phyloP scores from a whole-genome alignment of 2,329 filamentous ascomycete species.

The Xylaria sp. region DNA sequence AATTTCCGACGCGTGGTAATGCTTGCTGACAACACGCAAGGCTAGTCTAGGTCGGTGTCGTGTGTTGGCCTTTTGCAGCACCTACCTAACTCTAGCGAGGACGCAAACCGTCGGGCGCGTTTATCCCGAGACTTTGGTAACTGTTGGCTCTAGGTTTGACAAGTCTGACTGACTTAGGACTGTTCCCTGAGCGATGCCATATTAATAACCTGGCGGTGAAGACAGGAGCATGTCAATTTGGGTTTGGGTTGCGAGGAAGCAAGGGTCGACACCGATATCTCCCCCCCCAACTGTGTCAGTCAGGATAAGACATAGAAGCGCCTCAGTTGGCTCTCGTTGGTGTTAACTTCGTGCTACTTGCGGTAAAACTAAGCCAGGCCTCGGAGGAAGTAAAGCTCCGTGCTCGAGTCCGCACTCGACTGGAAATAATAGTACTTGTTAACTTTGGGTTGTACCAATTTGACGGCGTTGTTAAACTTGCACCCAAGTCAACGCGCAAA shows the following conservation, averaged over 20 bases:
- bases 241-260: neutral
- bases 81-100: neutral
- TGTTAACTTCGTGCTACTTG: neutral
- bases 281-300: neutral
- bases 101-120: neutral
- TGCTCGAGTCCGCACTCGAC: neutral
- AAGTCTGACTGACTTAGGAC: neutral
- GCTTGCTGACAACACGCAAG: neutral
- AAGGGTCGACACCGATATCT: neutral
- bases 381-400: neutral
- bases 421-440: neutral
- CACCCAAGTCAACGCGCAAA: neutral
- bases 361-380: neutral
- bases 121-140: conserved; percentile 9
- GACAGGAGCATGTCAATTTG: conserved; percentile 16
- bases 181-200: neutral
- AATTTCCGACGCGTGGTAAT: conserved; percentile 24
- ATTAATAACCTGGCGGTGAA: conserved; percentile 16
- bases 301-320: neutral
- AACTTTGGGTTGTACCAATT: neutral
- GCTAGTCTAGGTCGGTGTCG: neutral
- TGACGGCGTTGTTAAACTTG: neutral
- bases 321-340: neutral
- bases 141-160: conserved; percentile 19
- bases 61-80: conserved; percentile 1